These are phyloP conservation scores for Penicillium sp. DNA, from an alignment of 2,329 filamentous ascomycete genomes.

Conservation along the genomic window DNA sequence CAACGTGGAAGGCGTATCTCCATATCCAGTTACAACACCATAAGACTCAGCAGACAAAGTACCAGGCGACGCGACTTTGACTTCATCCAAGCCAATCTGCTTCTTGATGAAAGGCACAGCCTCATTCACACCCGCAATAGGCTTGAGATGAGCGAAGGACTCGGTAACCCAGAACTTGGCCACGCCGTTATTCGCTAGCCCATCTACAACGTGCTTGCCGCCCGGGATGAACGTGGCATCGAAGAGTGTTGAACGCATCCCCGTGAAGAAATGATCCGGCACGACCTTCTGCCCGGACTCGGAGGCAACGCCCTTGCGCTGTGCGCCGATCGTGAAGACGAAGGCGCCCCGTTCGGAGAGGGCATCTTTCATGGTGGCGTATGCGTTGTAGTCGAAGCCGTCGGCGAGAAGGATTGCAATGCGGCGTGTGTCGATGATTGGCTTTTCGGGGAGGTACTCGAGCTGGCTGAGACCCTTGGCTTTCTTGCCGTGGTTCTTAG, in stretches of 20 bases:
- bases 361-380: conserved; percentile 68
- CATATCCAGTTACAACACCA: conserved; percentile 43
- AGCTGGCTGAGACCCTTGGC: conserved; percentile 68
- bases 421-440: conserved; percentile 73
- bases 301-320: conserved; percentile 69
- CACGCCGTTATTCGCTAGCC: conserved; percentile 71
- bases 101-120: conserved; percentile 40
- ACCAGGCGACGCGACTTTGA: conserved; percentile 33
- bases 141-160: conserved; percentile 80
- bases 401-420: conserved; percentile 79
- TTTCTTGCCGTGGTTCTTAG: conserved; percentile 70
- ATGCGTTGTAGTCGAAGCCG: conserved; percentile 72
- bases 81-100: conserved; percentile 38
- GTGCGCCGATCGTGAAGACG: conserved; percentile 74
- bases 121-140: conserved; percentile 72
- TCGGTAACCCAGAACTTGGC: conserved; percentile 79
- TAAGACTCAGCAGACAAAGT: conserved; percentile 38
- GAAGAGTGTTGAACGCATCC: conserved; percentile 77
- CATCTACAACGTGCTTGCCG: conserved; percentile 65
- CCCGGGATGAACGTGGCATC: conserved; percentile 80
- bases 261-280: conserved; percentile 80
- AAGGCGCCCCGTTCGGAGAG: conserved; percentile 68
- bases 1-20: conserved; percentile 30
- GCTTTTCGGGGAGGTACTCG: conserved; percentile 67
- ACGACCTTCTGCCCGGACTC: conserved; percentile 64